phyloP scores from a whole-genome alignment of 371 early-diverging fungal species.

The Mortierella sp. region DNA sequence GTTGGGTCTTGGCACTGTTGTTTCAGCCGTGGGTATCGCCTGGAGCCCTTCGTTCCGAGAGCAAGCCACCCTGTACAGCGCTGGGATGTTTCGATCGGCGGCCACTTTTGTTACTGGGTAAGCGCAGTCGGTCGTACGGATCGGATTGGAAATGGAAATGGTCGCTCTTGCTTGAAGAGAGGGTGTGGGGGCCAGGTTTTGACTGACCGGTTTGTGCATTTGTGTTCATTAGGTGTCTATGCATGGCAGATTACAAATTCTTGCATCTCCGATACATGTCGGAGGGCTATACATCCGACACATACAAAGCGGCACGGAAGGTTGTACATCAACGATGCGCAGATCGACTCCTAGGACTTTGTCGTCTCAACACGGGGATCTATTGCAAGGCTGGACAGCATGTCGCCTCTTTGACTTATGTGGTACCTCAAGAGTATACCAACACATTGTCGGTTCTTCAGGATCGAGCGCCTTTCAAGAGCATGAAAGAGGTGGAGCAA shows the following conservation, averaged over 20 bases:
- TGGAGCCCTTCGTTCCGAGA: constrained; percentile 50
- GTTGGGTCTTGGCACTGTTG: constrained; percentile 38
- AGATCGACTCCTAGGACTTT: constrained; percentile 50
- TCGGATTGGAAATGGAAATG: not conserved
- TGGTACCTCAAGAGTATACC: constrained; percentile 61
- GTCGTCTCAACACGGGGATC: constrained; percentile 57
- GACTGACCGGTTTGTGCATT: too few relatives aligned
- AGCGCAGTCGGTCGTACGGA: not conserved
- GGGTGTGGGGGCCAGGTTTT: too few relatives aligned
- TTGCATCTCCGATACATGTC: constrained; percentile 53
- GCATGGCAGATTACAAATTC: constrained; percentile 60
- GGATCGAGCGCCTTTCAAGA: constrained; percentile 60
- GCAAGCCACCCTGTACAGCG: constrained; percentile 37
- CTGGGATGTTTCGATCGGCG: constrained; percentile 44
- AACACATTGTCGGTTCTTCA: constrained; percentile 60
- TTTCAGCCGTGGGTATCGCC: constrained; percentile 40
- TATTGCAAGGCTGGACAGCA: constrained; percentile 63
- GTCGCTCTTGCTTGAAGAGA: not conserved
- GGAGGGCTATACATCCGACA: constrained; percentile 52
- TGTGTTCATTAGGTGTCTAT: constrained; percentile 35
- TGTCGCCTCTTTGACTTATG: constrained; percentile 58
- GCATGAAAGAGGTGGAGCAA: constrained; percentile 53
- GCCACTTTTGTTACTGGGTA: constrained; percentile 55
- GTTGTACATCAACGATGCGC: constrained; percentile 58
- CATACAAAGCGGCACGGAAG: constrained; percentile 55